Conservation (phyloP, 2,329 filamentous ascomycete genomes). For the Diplodia corticola region DNA sequence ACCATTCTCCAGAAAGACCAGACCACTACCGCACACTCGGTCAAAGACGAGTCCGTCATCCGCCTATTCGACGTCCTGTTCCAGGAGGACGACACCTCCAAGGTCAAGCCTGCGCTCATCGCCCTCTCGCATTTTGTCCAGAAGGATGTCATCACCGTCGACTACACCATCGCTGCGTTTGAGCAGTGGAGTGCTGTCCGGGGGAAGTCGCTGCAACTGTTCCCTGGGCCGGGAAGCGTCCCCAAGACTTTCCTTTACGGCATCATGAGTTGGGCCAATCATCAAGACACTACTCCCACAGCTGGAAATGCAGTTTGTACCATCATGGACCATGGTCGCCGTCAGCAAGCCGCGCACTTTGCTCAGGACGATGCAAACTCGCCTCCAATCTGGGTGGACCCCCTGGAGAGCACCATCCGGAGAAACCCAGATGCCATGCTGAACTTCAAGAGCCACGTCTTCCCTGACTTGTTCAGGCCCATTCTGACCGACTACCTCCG, state of each 20-base stretch:
- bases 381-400: constrained; percentile 41
- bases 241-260: constrained; percentile 24
- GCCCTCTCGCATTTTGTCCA: constrained; percentile 65
- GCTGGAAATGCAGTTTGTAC: constrained; percentile 42
- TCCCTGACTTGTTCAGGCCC: constrained; percentile 50
- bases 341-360: constrained; percentile 4
- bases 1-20: constrained; percentile 36
- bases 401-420: constrained; percentile 37
- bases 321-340: constrained; percentile 34
- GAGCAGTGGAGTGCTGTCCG: constrained; percentile 7
- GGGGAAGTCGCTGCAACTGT: not conserved
- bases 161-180: constrained; percentile 30
- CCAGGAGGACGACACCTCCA: constrained; percentile 60
- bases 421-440: constrained; percentile 39
- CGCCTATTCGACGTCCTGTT: constrained; percentile 61
- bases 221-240: not conserved
- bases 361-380: not conserved
- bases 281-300: constrained; percentile 43
- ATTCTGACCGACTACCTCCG: constrained; percentile 41
- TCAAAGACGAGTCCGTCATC: constrained; percentile 28
- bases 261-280: constrained; percentile 40
- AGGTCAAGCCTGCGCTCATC: constrained; percentile 70
- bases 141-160: constrained; percentile 56
- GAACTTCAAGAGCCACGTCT: constrained; percentile 48
- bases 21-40: constrained; percentile 11